Percentiles rank a stretch among this genome's conserved stretches.
phyloP scores from a whole-genome alignment of 2,329 filamentous ascomycete species.

The Zasmidium angulare region DNA sequence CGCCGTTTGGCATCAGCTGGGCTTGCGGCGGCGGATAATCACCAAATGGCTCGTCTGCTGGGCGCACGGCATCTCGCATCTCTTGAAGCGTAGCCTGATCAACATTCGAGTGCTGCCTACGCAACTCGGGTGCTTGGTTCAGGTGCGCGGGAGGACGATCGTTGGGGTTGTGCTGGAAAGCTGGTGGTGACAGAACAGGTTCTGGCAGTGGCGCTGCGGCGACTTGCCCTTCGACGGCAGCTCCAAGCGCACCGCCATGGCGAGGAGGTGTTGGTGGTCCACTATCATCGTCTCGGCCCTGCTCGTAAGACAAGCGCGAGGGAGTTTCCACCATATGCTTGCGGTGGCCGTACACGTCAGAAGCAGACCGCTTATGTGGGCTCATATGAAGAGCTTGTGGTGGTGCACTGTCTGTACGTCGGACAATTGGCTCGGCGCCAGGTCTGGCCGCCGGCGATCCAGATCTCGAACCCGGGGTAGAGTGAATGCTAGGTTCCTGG shows the following conservation, averaged over 20 bases:
- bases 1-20: constrained; percentile 3
- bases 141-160: constrained; percentile 68
- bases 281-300: constrained; percentile 33
- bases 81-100: constrained; percentile 80
- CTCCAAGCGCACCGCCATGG: constrained; percentile 34
- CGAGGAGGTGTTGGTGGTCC: constrained; percentile 43
- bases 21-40: neutral
- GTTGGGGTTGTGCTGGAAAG: constrained; percentile 73
- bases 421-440: constrained; percentile 31
- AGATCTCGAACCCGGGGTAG: constrained; percentile 46
- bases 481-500: constrained; percentile 43
- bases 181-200: constrained; percentile 75
- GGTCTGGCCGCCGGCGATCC: constrained; percentile 40
- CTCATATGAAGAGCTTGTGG: constrained; percentile 29
- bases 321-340: constrained; percentile 42
- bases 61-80: constrained; percentile 64
- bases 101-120: constrained; percentile 78
- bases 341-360: constrained; percentile 47
- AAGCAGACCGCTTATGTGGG: constrained; percentile 50
- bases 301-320: constrained; percentile 41
- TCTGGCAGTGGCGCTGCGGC: constrained; percentile 57
- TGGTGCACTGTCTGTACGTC: constrained; percentile 47
- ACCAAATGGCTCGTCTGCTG: constrained; percentile 19
- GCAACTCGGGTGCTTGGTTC: constrained; percentile 73
- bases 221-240: constrained; percentile 46